Conservation (phyloP, 1,284 basidiomycete genomes). For the Ganoderma lingzhi region DNA sequence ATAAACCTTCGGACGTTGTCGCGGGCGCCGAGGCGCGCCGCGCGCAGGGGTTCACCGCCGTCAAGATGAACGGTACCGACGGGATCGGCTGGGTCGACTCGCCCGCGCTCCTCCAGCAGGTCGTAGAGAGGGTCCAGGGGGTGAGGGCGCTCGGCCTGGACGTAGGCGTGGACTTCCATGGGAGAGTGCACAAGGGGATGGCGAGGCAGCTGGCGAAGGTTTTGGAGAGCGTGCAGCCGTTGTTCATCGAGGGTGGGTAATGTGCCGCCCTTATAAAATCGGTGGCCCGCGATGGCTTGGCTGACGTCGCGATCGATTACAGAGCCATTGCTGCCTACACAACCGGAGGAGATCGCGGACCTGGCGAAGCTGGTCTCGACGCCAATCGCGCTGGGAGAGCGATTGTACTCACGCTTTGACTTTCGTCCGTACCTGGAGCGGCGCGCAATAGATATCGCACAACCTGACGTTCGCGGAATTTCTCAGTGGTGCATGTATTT, state of each 20-base stretch:
- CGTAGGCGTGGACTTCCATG: conserved; percentile 70
- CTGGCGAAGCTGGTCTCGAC: conserved; percentile 67
- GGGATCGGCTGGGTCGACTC: conserved; percentile 57
- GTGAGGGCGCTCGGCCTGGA: conserved; percentile 73
- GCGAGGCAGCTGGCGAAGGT: conserved; percentile 79
- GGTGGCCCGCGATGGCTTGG: neutral
- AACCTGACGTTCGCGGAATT: conserved; percentile 66
- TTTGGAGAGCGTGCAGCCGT: conserved; percentile 69
- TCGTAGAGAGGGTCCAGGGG: conserved; percentile 68
- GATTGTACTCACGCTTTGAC: conserved; percentile 74
- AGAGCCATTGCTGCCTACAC: conserved; percentile 76
- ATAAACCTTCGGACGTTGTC: conserved; percentile 70
- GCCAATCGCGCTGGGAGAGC: conserved; percentile 78
- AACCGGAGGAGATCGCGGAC: conserved; percentile 73
- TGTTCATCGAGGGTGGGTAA: conserved; percentile 73
- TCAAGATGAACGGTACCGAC: conserved; percentile 83
- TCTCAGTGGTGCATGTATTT: neutral
- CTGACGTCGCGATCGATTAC: neutral
- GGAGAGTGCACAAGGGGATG: conserved; percentile 76
- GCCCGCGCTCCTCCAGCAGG: conserved; percentile 60
- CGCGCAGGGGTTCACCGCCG: conserved; percentile 76
- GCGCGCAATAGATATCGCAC: conserved; percentile 76
- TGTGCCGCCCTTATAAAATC: neutral
- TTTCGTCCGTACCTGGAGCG: conserved; percentile 77
- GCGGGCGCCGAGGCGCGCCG: conserved; percentile 69